phyloP scores from a whole-genome alignment of 495 filamentous ascomycete genomes.

The Trichoderma orchidacearum region DNA sequence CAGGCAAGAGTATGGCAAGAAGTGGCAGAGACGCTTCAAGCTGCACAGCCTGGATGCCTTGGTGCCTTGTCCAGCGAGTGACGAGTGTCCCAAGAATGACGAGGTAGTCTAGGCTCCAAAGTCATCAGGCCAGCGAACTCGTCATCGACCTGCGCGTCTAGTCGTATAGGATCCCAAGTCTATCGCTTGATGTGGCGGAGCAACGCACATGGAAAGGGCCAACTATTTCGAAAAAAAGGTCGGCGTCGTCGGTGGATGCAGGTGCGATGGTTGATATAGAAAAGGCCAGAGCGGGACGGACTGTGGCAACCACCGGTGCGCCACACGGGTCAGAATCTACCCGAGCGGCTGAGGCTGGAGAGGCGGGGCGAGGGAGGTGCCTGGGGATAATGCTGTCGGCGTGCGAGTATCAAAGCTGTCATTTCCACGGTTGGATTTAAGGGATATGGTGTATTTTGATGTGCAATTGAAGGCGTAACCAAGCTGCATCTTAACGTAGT shows the following conservation, averaged over 20 bases:
- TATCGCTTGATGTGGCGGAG: too few relatives aligned
- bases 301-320: neutral
- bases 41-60: neutral
- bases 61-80: neutral
- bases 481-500: too few relatives aligned
- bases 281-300: neutral
- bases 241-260: too few relatives aligned
- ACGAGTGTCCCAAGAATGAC: neutral
- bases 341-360: neutral
- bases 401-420: too few relatives aligned
- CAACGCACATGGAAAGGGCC: too few relatives aligned
- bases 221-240: too few relatives aligned
- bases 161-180: too few relatives aligned
- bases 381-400: too few relatives aligned
- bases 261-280: neutral
- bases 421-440: too few relatives aligned
- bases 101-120: neutral
- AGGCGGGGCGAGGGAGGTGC: neutral
- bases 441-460: too few relatives aligned
- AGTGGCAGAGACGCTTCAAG: neutral
- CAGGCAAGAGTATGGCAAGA: neutral
- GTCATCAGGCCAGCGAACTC: neutral
- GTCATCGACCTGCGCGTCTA: neutral
- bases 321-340: neutral
- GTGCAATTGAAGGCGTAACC: too few relatives aligned